Evolutionary conservation across 345 rosid genomes (phyloP), one percentile per base, ranked within the genome.

Genomic region (Populus euphratica): DNA sequence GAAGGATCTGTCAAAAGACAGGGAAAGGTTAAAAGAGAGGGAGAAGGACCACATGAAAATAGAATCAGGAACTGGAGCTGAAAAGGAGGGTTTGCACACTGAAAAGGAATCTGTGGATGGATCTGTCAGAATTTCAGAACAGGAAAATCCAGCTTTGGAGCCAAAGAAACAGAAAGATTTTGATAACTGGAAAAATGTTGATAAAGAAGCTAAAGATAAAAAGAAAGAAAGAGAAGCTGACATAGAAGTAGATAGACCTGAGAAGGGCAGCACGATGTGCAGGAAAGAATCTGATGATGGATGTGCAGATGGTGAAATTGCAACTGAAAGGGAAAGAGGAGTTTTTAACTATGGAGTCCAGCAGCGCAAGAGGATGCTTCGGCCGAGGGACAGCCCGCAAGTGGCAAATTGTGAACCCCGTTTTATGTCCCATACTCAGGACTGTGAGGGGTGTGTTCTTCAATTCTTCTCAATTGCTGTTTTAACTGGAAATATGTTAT

Each of bases 311-410:
- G 90, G 85, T 77, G 98, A 96, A 80, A 95, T 92, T 62, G n/a
- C n/a, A n/a, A 56, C 85, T 43, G 99, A 92, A 77, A 91, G 90
- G 87, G 99, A 96, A 70, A 92, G 90, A 81, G 99, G 91, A 73
- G 85, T 77, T 69, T 87, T 96, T 79, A 88, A 80, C 79, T 86
- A 86, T 80, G 99, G 98, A 79, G 92, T 92, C 78, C 99, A 96
- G 85, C 98, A 92, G 86, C 91, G 96, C 70, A 96, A 92, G 91
- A 88, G 97, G 87, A 90, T 94, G 98, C 94, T 89, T 70, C 86
- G 97, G 73, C 92, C 99, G 23, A 91, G 98, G 83, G 96, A 96
- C 66, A 94, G 98, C 80, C 97, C 98, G 71, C 97, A 90, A 78
- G 81, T 88, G 75, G 81, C 85, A 56, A 91, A 86, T 44, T 92